These are phyloP conservation scores for Coelastrella sp. DNA, from an alignment of 139 green algal species.

Conservation along the genomic window DNA sequence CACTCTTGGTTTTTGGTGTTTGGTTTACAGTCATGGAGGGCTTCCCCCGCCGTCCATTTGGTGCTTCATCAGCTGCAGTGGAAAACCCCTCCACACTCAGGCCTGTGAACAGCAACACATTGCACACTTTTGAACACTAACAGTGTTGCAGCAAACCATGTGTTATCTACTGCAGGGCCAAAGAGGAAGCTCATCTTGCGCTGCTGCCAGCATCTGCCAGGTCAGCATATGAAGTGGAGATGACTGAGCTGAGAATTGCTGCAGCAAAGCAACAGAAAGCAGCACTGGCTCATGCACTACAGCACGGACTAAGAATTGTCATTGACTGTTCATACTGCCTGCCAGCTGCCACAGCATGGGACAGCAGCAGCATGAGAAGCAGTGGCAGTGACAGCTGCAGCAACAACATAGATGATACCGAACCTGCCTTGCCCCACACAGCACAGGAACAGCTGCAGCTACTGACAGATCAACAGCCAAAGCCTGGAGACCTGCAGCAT, in stretches of 20 bases:
- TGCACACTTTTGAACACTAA: neutral
- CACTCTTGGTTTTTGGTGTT: neutral
- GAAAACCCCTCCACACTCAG: too few relatives aligned
- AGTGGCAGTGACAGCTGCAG: slow-evolving; percentile 17
- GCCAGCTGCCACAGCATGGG: neutral
- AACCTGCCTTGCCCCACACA: neutral
- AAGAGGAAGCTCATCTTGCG: slow-evolving; percentile 5
- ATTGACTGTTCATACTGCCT: slow-evolving; percentile 55
- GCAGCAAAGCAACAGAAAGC: slow-evolving; percentile 21
- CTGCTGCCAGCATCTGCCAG: neutral
- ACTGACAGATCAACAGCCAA: neutral
- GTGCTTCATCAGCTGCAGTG: neutral
- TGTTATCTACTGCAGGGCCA: neutral
- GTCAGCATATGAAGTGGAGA: slow-evolving; percentile 21
- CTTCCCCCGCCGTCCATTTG: neutral
- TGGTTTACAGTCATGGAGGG: neutral
- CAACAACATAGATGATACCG: neutral
- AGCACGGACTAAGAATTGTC: slow-evolving; percentile 37
- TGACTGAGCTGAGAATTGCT: slow-evolving; percentile 13
- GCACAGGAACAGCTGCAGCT: neutral
- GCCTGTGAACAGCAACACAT: neutral
- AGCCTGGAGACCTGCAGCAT: too few relatives aligned
- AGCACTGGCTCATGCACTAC: slow-evolving; percentile 41
- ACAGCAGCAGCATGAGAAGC: neutral
- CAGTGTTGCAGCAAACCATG: neutral